Evolutionary conservation across 306 rosid genomes (phyloP), one percentile per base, ranked within the genome.

Genomic region (Heteromeles arbutifolia): DNA sequence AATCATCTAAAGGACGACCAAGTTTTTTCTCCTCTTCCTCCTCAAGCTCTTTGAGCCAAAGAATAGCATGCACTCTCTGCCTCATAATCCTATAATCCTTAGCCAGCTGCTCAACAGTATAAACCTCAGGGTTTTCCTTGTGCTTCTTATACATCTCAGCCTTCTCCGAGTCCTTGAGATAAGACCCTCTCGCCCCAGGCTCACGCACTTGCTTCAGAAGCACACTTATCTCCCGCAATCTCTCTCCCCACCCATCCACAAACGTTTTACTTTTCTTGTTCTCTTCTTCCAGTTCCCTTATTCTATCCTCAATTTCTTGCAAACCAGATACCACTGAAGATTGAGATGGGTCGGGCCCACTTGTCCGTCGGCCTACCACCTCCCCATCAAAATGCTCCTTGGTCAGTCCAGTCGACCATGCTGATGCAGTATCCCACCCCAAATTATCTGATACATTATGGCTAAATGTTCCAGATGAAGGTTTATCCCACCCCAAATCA

Each of bases 31-130:
- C 96, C 79, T 86, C 92, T 77, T 87, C 92, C 73, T 88, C 98
- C 75, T 95, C 96, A 26, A 85, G 85, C 80, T 95, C 92, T 84
- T 95, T 95, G 53, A 95, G 87, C 96, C 96, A 95, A 10, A 95
- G 92, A 83, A 95, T 95, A 48, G 98, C 97, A 64, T 90, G 98
- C 69, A 95, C 98, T 56, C 98, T 92, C 84, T 95, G 97, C 85
- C 98, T 92, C 97, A 95, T 90, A 44, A 95, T 80, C 76, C 97
- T 86, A 26, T 86, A 95, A 88, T 95, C 98, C 81, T 85, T 86
- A 5, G 97, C 97, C 11, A 95, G 91, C 76, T 52, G 91, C 84
- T 95, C 97, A 0, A 90, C 84, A 0, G 93, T 90, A 86, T 95
- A 88, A 21, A 88, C 81, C 77, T 88, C 89, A 8, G 97, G 95